Evolutionary conservation across 805 yeast species (phyloP), one percentile per base, ranked within the genome.

Genomic region (Lachancea quebecensis): DNA sequence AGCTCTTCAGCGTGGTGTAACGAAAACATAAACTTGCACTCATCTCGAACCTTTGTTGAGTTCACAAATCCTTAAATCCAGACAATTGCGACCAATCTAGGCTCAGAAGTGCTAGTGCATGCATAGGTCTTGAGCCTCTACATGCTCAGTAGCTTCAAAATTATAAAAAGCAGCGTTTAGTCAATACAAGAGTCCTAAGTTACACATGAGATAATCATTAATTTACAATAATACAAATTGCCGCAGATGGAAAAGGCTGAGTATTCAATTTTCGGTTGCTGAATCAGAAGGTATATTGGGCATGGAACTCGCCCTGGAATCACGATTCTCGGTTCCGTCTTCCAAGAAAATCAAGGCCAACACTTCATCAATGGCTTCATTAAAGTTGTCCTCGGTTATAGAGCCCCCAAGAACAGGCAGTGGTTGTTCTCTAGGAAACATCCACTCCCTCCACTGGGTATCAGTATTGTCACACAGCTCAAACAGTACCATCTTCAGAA

Each of bases 381-480:
- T 60, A 16, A 63, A 53, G 42, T 57, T 62, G 7, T 54, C 54
- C 8, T 50, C 53, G 5, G 54, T 54, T 7, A 57, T 47, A 11
- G 50, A 51, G 9, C 49, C 53, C 4, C 61, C 62, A 6, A 60
- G 28, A 6, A 45, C 44, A n/a, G 68, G 68, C 29, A 64, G 41
- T n/a, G 44, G 42, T 25, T 50, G 41, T 16, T 48, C 53, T 39
- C 49, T 54, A 14, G 62, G 59, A 35, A 55, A 62, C 68, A 64
- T 64, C 68, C 68, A 64, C 38, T 62, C 67, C 44, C 68, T 57
- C 67, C 68, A 62, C 32, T 61, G 64, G 6, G 63, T 53, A n/a
- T 53, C 56, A 1, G 56, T 51, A 38, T 61, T 60, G 39, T 61
- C 65, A 50, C 66, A 62, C 17, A 64, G 50, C 48, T 64, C 68